Percentiles rank a stretch among this genome's conserved stretches.
Evolutionary conservation across 805 yeast species (phyloP).

Genomic region (Starmerella floricola): DNA sequence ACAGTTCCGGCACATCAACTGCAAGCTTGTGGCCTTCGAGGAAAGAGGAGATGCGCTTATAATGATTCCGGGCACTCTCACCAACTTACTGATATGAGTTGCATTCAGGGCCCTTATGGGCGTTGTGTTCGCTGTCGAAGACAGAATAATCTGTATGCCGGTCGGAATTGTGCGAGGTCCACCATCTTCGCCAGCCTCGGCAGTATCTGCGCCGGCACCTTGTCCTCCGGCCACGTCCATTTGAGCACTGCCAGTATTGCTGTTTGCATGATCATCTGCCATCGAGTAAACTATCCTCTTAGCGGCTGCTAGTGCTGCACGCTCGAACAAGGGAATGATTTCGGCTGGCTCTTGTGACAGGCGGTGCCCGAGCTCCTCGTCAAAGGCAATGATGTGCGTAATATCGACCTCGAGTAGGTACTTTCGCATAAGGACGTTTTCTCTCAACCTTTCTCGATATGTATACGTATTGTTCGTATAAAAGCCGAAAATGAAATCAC

Average conservation of each 20-base stretch:
- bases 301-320: constrained; percentile 50
- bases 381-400: constrained; percentile 75
- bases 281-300: constrained; percentile 39
- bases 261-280: neutral
- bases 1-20: constrained; percentile 78
- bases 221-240: neutral
- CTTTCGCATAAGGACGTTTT: constrained; percentile 65
- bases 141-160: constrained; percentile 66
- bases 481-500: constrained; percentile 72
- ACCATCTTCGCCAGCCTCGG: constrained; percentile 30
- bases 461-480: constrained; percentile 70
- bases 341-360: constrained; percentile 79
- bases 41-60: constrained; percentile 80
- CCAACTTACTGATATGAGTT: constrained; percentile 77
- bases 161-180: constrained; percentile 46
- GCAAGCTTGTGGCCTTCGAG: constrained; percentile 75
- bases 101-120: constrained; percentile 76
- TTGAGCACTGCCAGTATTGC: neutral
- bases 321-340: constrained; percentile 74
- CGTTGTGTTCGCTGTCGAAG: constrained; percentile 57
- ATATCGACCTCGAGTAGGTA: constrained; percentile 63
- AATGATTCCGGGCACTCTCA: constrained; percentile 83
- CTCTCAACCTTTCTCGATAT: constrained; percentile 78
- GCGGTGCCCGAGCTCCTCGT: constrained; percentile 77
- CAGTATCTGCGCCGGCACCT: constrained; percentile 6